Conservation (phyloP, 1,284 basidiomycete genomes). For the Heterobasidion irregulare region DNA sequence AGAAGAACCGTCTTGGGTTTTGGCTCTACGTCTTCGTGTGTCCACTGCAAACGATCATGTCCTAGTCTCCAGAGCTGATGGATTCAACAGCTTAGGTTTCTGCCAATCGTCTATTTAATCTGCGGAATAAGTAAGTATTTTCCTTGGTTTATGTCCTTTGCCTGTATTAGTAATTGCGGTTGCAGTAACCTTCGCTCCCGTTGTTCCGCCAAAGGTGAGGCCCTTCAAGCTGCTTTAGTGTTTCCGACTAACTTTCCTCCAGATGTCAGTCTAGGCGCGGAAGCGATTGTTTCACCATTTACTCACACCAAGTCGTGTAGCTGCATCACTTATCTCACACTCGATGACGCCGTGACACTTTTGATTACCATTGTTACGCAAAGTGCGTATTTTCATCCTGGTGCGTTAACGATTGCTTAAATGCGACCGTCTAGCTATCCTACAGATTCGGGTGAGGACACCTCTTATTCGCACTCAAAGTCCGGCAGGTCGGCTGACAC, state of each 20-base stretch:
- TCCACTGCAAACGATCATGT: background rate
- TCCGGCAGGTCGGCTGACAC: too few species aligned
- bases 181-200: constrained; percentile 8
- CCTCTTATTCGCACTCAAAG: too few species aligned
- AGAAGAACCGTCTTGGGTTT: constrained; percentile 12
- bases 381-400: constrained; percentile 5
- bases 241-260: background rate
- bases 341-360: constrained; percentile 14
- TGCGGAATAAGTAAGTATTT: constrained; percentile 8
- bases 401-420: too few species aligned
- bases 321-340: constrained; percentile 13
- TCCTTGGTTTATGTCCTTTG: background rate
- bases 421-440: constrained; percentile 5
- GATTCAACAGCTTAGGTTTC: constrained; percentile 13
- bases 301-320: background rate
- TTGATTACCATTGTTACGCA: constrained; percentile 12
- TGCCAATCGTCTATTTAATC: constrained; percentile 10
- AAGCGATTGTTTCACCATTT: too few species aligned
- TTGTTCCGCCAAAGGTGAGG: constrained; percentile 7
- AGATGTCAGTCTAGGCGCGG: background rate
- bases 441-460: constrained; percentile 11
- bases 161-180: background rate
- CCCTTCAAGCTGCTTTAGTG: too few species aligned
- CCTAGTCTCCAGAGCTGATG: too few species aligned
- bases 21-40: constrained; percentile 17